Conservation (phyloP, 306 rosid species). For the Prunus fruticosa region DNA sequence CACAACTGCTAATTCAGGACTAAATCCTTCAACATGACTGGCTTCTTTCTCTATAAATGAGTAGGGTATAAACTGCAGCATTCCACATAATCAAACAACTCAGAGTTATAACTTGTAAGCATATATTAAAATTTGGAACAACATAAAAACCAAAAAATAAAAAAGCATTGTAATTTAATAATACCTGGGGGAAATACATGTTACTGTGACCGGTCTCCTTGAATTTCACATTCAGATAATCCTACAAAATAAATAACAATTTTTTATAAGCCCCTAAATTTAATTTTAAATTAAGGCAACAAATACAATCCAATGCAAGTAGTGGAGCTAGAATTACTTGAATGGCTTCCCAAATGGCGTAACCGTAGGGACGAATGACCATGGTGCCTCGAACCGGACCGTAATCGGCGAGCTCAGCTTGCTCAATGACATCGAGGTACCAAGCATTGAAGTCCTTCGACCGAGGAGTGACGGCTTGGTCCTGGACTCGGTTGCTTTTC, state of each 20-base stretch:
- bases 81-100: constrained; percentile 15
- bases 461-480: constrained; percentile 76
- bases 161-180: background rate
- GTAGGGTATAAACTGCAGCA: constrained; percentile 85
- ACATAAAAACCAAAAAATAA: background rate
- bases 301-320: background rate
- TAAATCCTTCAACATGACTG: constrained; percentile 94
- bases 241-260: constrained; percentile 40
- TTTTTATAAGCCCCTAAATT: background rate
- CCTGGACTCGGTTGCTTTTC: constrained; percentile 53
- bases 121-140: background rate
- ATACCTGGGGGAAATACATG: constrained; percentile 97
- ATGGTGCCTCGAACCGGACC: constrained; percentile 99
- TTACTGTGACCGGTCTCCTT: constrained; percentile 94
- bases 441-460: constrained; percentile 94
- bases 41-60: constrained; percentile 98
- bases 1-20: constrained; percentile 90
- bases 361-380: constrained; percentile 98
- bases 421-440: constrained; percentile 80
- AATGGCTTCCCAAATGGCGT: constrained; percentile 95
- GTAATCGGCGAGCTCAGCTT: constrained; percentile 92
- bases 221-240: constrained; percentile 82
- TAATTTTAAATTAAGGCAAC: background rate
- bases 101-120: background rate
- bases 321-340: constrained; percentile 42